Percentiles rank a stretch among this genome's conserved stretches.
Evolutionary conservation across 2,329 filamentous ascomycete genomes (phyloP).

Genomic region (Colletotrichum paranaense): DNA sequence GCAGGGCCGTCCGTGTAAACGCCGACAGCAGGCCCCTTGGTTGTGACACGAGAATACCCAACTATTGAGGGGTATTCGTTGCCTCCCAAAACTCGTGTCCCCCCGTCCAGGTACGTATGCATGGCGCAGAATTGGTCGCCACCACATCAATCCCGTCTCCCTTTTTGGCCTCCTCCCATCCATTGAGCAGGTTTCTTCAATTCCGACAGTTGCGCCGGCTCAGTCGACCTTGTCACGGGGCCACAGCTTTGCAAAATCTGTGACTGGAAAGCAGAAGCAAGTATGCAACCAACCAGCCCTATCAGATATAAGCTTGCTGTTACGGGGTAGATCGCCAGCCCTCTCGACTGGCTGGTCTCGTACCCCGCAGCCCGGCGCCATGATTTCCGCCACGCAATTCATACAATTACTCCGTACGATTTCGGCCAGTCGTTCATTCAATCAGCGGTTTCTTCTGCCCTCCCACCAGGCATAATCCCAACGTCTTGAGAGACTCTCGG

Average conservation of each 20-base stretch:
- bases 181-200: not conserved
- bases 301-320: constrained; percentile 8
- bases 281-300: not conserved
- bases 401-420: not conserved
- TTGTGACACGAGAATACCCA: constrained; percentile 12
- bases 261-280: not conserved
- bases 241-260: not conserved
- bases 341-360: not conserved
- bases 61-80: not conserved
- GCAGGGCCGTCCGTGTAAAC: constrained; percentile 9
- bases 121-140: not conserved
- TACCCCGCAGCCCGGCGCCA: constrained; percentile 24
- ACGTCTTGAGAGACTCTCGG: constrained; percentile 69
- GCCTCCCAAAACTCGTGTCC: not conserved
- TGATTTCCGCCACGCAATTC: not conserved
- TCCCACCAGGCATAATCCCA: constrained; percentile 72
- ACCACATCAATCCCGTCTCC: not conserved
- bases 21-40: constrained; percentile 21
- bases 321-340: constrained; percentile 1
- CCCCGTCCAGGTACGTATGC: not conserved
- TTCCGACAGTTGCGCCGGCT: not conserved
- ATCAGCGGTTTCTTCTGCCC: constrained; percentile 75
- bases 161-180: not conserved
- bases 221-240: not conserved
- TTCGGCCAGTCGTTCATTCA: constrained; percentile 53